Percentiles rank a stretch among this genome's conserved stretches.
Conservation (phyloP, 2,329 filamentous ascomycete species). For the Pseudogymnoascus sp. region DNA sequence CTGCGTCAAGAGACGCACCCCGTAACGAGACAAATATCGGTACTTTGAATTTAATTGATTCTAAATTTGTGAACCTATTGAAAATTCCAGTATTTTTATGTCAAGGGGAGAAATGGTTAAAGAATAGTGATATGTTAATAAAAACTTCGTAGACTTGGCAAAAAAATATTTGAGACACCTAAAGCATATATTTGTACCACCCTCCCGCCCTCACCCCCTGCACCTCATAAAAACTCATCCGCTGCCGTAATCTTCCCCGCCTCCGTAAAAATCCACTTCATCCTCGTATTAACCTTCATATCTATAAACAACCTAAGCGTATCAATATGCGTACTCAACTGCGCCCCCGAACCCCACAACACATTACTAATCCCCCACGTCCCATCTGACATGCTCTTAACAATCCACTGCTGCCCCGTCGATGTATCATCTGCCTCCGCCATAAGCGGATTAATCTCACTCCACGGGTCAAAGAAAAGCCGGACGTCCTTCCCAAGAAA, state of each 20-base stretch:
- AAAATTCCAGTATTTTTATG: too few species aligned
- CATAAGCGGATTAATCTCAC: neutral
- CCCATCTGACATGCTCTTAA: neutral
- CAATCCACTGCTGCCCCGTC: neutral
- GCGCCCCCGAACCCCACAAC: neutral
- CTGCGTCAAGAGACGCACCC: too few species aligned
- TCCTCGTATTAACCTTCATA: neutral
- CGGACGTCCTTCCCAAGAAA: neutral
- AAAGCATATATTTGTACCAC: too few species aligned
- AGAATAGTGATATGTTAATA: too few species aligned
- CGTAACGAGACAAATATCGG: too few species aligned
- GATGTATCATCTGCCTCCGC: neutral
- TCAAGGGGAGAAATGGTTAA: too few species aligned
- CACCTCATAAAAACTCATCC: neutral
- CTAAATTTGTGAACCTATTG: too few species aligned
- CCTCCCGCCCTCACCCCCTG: neutral
- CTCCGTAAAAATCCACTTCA: neutral
- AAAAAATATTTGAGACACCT: too few species aligned
- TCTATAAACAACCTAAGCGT: neutral
- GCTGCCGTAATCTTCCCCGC: neutral
- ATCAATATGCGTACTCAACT: neutral
- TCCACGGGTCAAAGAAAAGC: neutral
- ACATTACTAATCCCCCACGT: slow-evolving; percentile 5
- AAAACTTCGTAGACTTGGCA: too few species aligned
- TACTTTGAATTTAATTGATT: too few species aligned